Percentiles rank a stretch among this genome's conserved stretches.
These are phyloP conservation scores for Tylopilus rubrobrunneus DNA, from an alignment of 768 basidiomycete species.

Conservation along the genomic window DNA sequence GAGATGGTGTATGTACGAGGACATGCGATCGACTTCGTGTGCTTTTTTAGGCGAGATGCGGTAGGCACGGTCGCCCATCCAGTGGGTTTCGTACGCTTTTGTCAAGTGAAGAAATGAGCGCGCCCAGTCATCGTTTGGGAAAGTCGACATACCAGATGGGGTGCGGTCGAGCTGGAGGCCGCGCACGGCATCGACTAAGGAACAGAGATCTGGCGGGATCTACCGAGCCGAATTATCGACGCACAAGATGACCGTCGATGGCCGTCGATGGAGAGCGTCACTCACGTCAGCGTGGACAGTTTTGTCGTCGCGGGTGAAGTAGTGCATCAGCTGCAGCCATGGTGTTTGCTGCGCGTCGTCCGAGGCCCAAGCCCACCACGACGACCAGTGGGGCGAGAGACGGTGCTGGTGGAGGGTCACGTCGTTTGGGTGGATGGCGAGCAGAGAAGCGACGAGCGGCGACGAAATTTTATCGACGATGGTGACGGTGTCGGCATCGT, in stretches of 20 bases:
- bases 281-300: constrained; percentile 14
- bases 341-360: constrained; percentile 5
- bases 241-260: neutral
- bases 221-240: constrained; percentile 1
- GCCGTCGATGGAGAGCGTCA: neutral
- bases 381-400: constrained; percentile 16
- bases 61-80: constrained; percentile 12
- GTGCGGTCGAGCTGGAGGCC: constrained; percentile 25
- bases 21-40: constrained; percentile 69
- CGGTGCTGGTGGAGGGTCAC: constrained; percentile 21
- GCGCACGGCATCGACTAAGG: constrained; percentile 22
- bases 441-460: constrained; percentile 29
- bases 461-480: constrained; percentile 21
- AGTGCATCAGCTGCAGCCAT: constrained; percentile 24
- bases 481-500: constrained; percentile 3
- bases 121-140: neutral
- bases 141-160: constrained; percentile 12
- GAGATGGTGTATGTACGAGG: constrained; percentile 44
- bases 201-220: constrained; percentile 23
- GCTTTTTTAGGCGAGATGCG: constrained; percentile 77
- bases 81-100: constrained; percentile 7
- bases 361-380: constrained; percentile 39
- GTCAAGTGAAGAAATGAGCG: neutral
- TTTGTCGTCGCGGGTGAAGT: constrained; percentile 15
- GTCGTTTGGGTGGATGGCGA: constrained; percentile 50